Base-by-base conservation (phyloP, 495 filamentous ascomycete species). In the Rhizodiscina lignyota region DNA sequence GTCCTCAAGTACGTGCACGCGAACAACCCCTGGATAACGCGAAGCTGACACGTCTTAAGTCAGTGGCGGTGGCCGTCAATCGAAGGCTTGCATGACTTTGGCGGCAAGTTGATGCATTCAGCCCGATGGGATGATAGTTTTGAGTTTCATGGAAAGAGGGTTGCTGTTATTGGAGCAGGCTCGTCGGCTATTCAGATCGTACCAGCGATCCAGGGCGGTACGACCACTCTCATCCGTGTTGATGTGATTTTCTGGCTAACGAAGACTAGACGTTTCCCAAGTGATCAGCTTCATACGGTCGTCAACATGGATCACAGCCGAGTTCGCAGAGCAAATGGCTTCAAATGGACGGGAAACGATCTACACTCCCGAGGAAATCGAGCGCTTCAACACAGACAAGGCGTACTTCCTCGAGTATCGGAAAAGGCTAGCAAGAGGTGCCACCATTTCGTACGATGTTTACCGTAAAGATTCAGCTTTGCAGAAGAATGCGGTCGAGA, bases 391-490 rank as follows among this genome's bases (percentile, higher is more conserved):
- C 6, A 27, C 24, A 21, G 60, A 66, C 34, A 62, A 67, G 0
- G 45, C 61, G 1, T 51, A 41, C 13, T 73, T 72, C 36, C 47
- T 67, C n/a, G 36, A 55, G 11, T 72, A 63, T 41, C 61, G 70
- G 20, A 64, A 60, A 35, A 45, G 53, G 20, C 44, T 67, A 32
- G 74, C 78, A 67, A 63, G 23, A 75, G 68, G 42, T 74, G 68
- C 58, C 54, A 63, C 6, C 60, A 67, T 0, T 75, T 76, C 43
- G 49, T 54, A 0, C 57, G 60, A 13, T 13, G 13, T 27, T 13
- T 27, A 8, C 24, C 6, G 6, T 13, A 13, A 27, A 6, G 24
- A 13, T 13, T 27, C 24, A 8, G 8, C 24, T 8, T 6, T 8
- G 13, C 13, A 6, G 24, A 6, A 27, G 13, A 13, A 6, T 13